Conservation (phyloP, 352 stramenopile species). For the Elongisporangium anandrum region DNA sequence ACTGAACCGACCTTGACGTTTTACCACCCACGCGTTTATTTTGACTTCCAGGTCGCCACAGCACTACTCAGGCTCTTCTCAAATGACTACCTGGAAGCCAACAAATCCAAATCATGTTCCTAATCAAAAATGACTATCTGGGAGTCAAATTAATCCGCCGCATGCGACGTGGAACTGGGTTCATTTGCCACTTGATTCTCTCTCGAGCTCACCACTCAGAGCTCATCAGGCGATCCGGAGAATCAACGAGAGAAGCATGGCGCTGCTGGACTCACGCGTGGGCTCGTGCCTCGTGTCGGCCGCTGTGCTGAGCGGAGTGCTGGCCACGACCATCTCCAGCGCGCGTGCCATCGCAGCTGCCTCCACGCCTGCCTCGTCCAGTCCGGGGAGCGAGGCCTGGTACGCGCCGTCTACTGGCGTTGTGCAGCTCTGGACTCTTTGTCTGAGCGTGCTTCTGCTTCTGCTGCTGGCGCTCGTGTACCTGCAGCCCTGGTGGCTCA, state of each 20-base stretch:
- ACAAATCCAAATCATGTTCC: neutral
- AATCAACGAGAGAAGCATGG: neutral
- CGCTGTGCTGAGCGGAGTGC: neutral
- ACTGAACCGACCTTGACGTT: neutral
- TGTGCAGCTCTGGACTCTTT: constrained; percentile 13
- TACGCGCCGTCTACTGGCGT: neutral
- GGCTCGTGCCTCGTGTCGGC: neutral
- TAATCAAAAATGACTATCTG: neutral
- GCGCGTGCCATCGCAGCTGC: neutral
- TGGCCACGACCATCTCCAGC: neutral
- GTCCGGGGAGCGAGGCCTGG: neutral
- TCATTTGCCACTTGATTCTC: neutral
- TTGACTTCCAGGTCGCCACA: neutral
- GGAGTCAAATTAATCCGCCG: neutral
- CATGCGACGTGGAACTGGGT: neutral
- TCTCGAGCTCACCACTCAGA: too few species aligned
- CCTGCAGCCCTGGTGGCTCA: constrained; percentile 61
- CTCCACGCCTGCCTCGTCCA: neutral
- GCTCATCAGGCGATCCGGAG: too few species aligned
- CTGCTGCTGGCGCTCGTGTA: constrained; percentile 54
- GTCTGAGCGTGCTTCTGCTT: constrained; percentile 20
- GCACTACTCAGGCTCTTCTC: too few species aligned
- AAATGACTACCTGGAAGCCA: neutral
- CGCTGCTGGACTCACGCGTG: neutral
- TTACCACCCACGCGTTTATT: too few species aligned